Conservation (phyloP, 257 asterid species). For the Fraxinus quadrangulata region DNA sequence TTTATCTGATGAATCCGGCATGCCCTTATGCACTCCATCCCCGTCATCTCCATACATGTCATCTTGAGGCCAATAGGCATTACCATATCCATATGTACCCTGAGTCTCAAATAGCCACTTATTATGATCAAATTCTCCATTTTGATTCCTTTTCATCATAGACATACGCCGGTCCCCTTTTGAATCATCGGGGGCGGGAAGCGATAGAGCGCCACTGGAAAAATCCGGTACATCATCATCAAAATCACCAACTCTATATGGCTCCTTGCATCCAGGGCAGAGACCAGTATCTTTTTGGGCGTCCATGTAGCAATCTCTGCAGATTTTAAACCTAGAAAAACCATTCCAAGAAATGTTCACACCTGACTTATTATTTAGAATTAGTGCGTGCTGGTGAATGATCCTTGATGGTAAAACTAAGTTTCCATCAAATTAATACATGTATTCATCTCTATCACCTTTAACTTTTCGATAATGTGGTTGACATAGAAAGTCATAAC, state of each 20-base stretch:
- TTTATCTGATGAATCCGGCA: slow-evolving; percentile 57
- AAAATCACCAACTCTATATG: slow-evolving; percentile 58
- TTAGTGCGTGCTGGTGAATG: background rate
- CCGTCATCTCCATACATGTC: slow-evolving; percentile 58
- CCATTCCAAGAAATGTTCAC: background rate
- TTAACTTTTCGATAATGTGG: too few relatives aligned
- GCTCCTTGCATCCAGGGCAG: slow-evolving; percentile 89
- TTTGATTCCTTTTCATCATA: slow-evolving; percentile 78
- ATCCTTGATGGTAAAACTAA: too few relatives aligned
- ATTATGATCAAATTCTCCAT: slow-evolving; percentile 83
- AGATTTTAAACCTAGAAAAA: slow-evolving; percentile 65
- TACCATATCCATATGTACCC: slow-evolving; percentile 84
- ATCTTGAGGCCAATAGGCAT: slow-evolving; percentile 84
- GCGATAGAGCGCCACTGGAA: slow-evolving; percentile 55
- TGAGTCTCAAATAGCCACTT: slow-evolving; percentile 84
- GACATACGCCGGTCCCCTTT: slow-evolving; percentile 57
- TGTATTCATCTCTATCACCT: too few relatives aligned
- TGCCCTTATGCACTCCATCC: slow-evolving; percentile 40
- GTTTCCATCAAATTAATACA: too few relatives aligned
- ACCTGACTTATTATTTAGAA: background rate
- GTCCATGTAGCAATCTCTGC: slow-evolving; percentile 89
- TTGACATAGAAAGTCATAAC: too few relatives aligned
- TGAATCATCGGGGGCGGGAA: slow-evolving; percentile 58
- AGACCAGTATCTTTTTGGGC: slow-evolving; percentile 69
- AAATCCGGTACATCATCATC: slow-evolving; percentile 65